Evolutionary conservation across 768 basidiomycete species (phyloP).

Genomic region (Clavulina sp.): DNA sequence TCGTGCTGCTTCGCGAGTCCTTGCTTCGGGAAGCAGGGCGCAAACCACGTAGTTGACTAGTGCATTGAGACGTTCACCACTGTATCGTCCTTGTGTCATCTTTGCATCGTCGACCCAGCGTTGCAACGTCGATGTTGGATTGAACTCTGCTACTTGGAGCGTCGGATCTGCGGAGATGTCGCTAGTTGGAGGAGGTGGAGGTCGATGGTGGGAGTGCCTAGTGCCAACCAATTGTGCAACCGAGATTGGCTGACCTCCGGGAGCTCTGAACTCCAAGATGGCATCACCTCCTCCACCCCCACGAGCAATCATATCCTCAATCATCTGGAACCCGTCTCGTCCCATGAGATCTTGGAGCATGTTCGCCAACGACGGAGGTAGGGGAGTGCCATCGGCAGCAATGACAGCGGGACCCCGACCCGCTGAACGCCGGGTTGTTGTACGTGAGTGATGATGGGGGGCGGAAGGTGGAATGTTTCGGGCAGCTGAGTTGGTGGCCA

Average conservation of each 20-base stretch:
- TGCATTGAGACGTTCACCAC: constrained; percentile 44
- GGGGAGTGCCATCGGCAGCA: not conserved
- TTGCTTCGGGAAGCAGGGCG: constrained; percentile 60
- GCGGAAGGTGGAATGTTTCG: too few relatives aligned
- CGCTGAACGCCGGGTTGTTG: not conserved
- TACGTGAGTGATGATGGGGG: not conserved
- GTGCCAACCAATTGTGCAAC: not conserved
- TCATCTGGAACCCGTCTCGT: constrained; percentile 60
- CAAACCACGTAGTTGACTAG: constrained; percentile 55
- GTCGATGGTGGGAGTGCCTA: not conserved
- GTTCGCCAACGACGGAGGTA: constrained; percentile 29
- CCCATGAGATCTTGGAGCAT: constrained; percentile 72
- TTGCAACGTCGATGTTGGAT: constrained; percentile 64
- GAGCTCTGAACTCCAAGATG: constrained; percentile 4
- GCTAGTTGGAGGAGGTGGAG: constrained; percentile 4
- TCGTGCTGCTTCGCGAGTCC: constrained; percentile 28
- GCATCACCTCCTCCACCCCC: constrained; percentile 21
- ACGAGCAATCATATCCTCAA: constrained; percentile 64
- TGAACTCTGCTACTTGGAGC: constrained; percentile 24
- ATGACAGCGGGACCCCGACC: not conserved
- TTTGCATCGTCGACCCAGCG: constrained; percentile 84
- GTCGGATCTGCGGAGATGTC: not conserved
- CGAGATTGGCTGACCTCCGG: constrained; percentile 1
- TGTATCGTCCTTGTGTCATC: constrained; percentile 59
- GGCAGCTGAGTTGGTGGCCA: constrained; percentile 26